Percentiles rank a stretch among this genome's conserved stretches.
These are phyloP conservation scores for Trichosporon sp. DNA, from an alignment of 1,284 basidiomycete species.

Conservation along the genomic window DNA sequence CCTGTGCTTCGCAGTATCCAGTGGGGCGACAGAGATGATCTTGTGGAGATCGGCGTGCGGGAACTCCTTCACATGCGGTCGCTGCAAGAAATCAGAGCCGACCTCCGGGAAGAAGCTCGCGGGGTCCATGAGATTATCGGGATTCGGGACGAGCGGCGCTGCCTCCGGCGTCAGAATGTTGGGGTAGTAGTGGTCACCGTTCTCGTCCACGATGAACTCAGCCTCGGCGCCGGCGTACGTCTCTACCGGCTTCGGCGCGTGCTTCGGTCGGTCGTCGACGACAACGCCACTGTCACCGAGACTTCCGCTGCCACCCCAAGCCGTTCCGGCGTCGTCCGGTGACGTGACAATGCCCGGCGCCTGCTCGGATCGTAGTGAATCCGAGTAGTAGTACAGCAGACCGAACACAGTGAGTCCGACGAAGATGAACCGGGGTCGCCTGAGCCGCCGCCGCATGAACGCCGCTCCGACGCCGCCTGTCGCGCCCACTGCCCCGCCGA, in stretches of 20 bases:
- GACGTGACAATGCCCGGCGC: neutral
- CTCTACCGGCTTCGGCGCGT: conserved; percentile 8
- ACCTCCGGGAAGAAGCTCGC: conserved; percentile 36
- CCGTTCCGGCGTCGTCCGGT: neutral
- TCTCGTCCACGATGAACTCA: conserved; percentile 26
- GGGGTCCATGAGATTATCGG: conserved; percentile 25
- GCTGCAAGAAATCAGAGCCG: conserved; percentile 20
- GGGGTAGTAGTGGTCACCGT: conserved; percentile 33
- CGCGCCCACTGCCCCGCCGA: neutral
- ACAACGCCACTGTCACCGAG: neutral
- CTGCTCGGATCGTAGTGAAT: neutral
- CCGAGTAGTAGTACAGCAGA: conserved; percentile 10
- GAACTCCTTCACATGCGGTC: conserved; percentile 23
- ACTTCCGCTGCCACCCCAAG: neutral
- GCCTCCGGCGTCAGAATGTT: conserved; percentile 20
- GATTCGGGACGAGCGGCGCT: conserved; percentile 35
- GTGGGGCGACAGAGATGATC: conserved; percentile 29
- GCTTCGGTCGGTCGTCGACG: neutral
- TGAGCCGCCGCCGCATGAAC: conserved; percentile 8
- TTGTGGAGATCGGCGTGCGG: conserved; percentile 27
- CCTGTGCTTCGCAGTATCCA: conserved; percentile 6
- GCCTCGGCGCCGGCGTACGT: neutral
- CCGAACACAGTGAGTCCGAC: neutral
- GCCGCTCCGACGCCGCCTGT: neutral
- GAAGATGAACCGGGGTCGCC: conserved; percentile 10